A percentile compares a stretch with the other conserved stretches of the same genome.
phyloP scores from a whole-genome alignment of 805 yeast genomes.

The Wickerhamiella domercqiae region DNA sequence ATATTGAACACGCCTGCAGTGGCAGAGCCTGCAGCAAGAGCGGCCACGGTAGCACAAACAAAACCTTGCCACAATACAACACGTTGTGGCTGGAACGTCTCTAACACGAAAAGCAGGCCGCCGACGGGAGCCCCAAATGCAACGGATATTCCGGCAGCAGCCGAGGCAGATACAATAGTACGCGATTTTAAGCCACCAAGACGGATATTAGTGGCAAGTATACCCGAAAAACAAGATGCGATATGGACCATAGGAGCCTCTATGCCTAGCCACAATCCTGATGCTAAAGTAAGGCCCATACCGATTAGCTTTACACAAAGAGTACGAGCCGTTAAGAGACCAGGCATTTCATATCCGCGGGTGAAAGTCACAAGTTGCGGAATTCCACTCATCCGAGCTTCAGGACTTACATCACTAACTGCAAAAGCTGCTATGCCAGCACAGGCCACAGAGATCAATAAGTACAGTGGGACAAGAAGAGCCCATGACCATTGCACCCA shows the following conservation, averaged over 20 bases:
- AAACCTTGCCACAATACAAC: constrained; percentile 74
- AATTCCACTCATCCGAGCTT: constrained; percentile 46
- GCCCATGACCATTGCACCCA: constrained; percentile 18
- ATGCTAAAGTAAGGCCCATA: constrained; percentile 48
- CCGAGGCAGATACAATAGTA: constrained; percentile 55
- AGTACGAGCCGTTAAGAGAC: constrained; percentile 37
- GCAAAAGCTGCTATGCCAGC: constrained; percentile 28
- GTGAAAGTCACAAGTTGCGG: constrained; percentile 56
- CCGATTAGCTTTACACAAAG: constrained; percentile 44
- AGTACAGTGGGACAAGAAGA: constrained; percentile 26
- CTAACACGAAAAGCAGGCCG: constrained; percentile 67
- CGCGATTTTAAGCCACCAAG: constrained; percentile 28
- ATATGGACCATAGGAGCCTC: constrained; percentile 82
- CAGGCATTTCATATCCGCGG: constrained; percentile 44
- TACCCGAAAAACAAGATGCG: constrained; percentile 23
- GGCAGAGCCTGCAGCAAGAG: constrained; percentile 37
- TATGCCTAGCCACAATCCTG: constrained; percentile 71
- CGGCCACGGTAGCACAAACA: constrained; percentile 61
- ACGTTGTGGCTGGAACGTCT: constrained; percentile 26
- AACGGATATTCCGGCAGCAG: constrained; percentile 71
- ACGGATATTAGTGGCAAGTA: constrained; percentile 29
- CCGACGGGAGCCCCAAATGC: constrained; percentile 84
- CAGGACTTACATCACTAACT: constrained; percentile 23
- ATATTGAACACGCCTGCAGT: constrained; percentile 49
- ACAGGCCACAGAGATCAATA: constrained; percentile 26